Conservation (phyloP, 257 asterid species). For the Penstemon davidsonii region DNA sequence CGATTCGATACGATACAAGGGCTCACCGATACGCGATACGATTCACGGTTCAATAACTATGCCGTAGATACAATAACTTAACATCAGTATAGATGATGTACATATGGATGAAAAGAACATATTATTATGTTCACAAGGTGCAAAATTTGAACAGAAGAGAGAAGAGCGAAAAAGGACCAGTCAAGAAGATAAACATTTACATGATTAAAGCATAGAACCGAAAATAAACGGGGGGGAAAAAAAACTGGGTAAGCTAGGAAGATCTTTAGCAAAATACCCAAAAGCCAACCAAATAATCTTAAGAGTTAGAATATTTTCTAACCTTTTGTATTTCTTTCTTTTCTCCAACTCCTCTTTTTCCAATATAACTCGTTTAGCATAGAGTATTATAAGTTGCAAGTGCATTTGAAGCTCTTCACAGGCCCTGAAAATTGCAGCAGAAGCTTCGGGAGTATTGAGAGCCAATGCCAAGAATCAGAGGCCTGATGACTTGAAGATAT, state of each 20-base stretch:
- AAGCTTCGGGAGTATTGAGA: constrained; percentile 6
- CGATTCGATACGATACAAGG: too few species aligned
- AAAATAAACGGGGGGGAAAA: constrained; percentile 3
- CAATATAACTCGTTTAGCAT: constrained; percentile 1
- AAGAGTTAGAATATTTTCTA: constrained; percentile 4
- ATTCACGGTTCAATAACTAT: too few species aligned
- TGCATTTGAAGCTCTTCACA: constrained; percentile 8
- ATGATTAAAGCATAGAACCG: constrained; percentile 1
- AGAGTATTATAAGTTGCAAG: not conserved
- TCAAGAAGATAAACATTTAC: constrained; percentile 16
- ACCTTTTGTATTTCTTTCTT: constrained; percentile 13
- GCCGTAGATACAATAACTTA: constrained; percentile 12
- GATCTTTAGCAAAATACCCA: constrained; percentile 6
- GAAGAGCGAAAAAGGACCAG: not conserved
- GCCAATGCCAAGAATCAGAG: constrained; percentile 1
- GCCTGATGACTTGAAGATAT: not conserved
- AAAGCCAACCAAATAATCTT: constrained; percentile 5
- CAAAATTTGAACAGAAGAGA: constrained; percentile 15
- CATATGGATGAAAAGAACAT: constrained; percentile 12
- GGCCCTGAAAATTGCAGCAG: constrained; percentile 20
- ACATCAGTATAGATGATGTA: not conserved
- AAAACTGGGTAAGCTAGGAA: constrained; percentile 3
- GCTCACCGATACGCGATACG: too few species aligned
- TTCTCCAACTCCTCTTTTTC: constrained; percentile 12
- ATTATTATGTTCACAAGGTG: not conserved